These are phyloP conservation scores for Aspergillus ibericus DNA, from an alignment of 2,329 filamentous ascomycete species.

Conservation along the genomic window DNA sequence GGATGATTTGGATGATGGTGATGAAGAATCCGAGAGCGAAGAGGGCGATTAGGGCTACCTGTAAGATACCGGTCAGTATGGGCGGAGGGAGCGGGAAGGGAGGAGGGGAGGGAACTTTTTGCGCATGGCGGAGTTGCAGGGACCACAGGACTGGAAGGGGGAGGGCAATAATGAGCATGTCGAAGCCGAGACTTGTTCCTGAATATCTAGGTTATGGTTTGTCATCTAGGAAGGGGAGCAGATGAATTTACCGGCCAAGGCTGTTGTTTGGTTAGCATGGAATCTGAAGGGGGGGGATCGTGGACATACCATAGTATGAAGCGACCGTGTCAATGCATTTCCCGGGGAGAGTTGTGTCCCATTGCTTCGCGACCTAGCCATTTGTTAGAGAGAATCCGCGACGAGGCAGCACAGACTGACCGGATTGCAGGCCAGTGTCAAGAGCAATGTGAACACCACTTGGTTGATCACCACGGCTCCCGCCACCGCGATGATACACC, in stretches of 20 bases:
- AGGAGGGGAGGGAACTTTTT: no score
- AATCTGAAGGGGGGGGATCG: neutral
- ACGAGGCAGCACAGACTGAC: conserved; percentile 17
- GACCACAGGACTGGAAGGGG: conserved; percentile 26
- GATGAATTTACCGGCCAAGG: conserved; percentile 6
- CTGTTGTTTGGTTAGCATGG: neutral
- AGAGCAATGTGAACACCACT: conserved; percentile 31
- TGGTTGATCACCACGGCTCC: conserved; percentile 42
- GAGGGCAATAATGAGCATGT: conserved; percentile 26
- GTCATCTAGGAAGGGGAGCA: no score
- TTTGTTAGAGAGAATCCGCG: neutral
- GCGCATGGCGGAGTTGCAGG: conserved; percentile 16
- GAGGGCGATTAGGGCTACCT: conserved; percentile 44
- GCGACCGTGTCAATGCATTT: conserved; percentile 43
- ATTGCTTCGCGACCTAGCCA: neutral
- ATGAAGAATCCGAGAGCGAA: conserved; percentile 55
- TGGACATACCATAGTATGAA: conserved; percentile 41
- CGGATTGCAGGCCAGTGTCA: conserved; percentile 29
- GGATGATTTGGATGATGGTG: conserved; percentile 53
- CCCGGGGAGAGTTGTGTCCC: conserved; percentile 30
- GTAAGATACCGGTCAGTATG: no score
- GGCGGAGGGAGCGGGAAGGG: no score
- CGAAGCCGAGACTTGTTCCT: conserved; percentile 26
- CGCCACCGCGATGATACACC: conserved; percentile 36
- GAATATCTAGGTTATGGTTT: neutral